Base-by-base conservation (phyloP, 768 basidiomycete genomes). In the Russula abietina region DNA sequence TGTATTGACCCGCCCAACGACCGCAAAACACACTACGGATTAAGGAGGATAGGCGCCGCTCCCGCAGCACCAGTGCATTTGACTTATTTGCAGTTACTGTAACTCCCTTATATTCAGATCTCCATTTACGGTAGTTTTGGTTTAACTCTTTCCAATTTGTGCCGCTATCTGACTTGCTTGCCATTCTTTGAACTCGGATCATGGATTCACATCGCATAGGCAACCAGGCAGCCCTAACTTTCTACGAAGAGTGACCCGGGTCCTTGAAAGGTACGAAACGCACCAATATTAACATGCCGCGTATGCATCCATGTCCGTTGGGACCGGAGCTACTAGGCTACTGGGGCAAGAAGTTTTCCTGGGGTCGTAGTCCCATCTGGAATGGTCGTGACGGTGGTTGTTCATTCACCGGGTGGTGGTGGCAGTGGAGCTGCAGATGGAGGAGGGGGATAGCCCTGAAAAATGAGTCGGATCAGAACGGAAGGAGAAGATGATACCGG, bases 161-260 rank as follows among this genome's bases (percentile, higher is more conserved):
- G 83, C 80, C 69, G n/a, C n/a, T n/a, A 88, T 85, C 66, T 89
- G 87, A 65, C 83, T 83, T 49, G 86, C 83, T 43, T 83, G 83
- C 90, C 90, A 91, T 68, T 88, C 83, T 71, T 89, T 91, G 72
- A 91, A 92, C 68, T 91, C 82, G 1, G 80, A 70, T n/a, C n/a
- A n/a, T 3, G 91, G 88, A 70, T 91, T 92, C 63, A 91, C 86
- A 68, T 93, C 91, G 72, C n/a, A n/a, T 92, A 92, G 12, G 91
- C 90, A 69, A n/a, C n/a, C 89, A 91, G 7, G 87, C 85, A 64
- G 90, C 86, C 90, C 90, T 91, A 60, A 11, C 8, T 51, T 5
- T 16, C 53, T 73, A 66, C 64, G 10, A 56, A 19, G 50, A n/a
- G 26, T 54, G 62, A 62, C 62, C 32, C 46, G 48, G 39, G 49